A percentile compares a stretch with the other conserved stretches of the same genome.
Conservation (phyloP, 768 basidiomycete species). For the Thelephora ganbajun region DNA sequence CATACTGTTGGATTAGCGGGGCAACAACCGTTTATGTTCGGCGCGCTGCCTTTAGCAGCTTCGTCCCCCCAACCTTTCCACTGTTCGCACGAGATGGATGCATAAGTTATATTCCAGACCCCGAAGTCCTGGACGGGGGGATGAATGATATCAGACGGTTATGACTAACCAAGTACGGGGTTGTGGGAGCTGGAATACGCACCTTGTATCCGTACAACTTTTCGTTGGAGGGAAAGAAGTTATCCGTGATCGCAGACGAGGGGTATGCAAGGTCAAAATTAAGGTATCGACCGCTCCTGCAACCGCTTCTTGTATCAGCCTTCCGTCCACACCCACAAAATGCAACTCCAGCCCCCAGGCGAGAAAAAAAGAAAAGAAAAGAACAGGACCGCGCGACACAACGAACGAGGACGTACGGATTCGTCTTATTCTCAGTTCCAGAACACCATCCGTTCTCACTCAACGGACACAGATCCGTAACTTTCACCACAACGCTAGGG, state of each 20-base stretch:
- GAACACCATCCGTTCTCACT: conserved; percentile 55
- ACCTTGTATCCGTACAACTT: conserved; percentile 42
- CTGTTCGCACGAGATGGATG: conserved; percentile 42
- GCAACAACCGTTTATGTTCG: conserved; percentile 52
- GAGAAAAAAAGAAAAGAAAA: not conserved
- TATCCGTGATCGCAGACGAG: conserved; percentile 45
- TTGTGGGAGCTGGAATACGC: not conserved
- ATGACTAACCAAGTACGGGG: not conserved
- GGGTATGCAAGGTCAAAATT: conserved; percentile 81
- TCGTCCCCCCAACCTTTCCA: conserved; percentile 52
- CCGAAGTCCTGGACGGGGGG: conserved; percentile 61
- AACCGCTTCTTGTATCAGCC: not conserved
- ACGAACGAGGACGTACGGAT: conserved; percentile 32
- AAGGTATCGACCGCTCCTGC: conserved; percentile 51
- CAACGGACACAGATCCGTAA: conserved; percentile 70
- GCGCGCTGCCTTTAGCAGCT: conserved; percentile 56
- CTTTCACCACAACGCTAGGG: conserved; percentile 57
- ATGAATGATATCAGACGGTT: too few relatives aligned
- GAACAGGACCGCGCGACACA: not conserved
- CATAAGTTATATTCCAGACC: conserved; percentile 72
- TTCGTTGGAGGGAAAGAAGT: conserved; percentile 65
- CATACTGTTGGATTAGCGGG: conserved; percentile 52
- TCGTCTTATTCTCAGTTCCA: conserved; percentile 44
- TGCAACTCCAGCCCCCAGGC: not conserved
- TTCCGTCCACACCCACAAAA: conserved; percentile 1